Conservation (phyloP, 495 filamentous ascomycete species). For the Xylaria castorea region DNA sequence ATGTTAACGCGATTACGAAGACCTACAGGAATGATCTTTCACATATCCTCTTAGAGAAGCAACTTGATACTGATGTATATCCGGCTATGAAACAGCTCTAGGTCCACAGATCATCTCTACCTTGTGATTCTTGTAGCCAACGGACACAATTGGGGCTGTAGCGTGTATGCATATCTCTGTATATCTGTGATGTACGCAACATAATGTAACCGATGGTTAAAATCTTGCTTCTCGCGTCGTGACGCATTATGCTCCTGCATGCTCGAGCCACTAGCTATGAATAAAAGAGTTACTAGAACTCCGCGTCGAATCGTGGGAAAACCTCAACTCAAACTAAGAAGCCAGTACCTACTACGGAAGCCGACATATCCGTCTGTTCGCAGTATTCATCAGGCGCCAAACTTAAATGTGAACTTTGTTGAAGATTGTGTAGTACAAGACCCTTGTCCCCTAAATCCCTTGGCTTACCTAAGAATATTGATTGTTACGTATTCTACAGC, state of each 20-base stretch:
- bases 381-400: background rate
- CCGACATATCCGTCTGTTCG: constrained; percentile 7
- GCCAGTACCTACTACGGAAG: background rate
- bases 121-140: background rate
- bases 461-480: background rate
- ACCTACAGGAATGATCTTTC: background rate
- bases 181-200: background rate
- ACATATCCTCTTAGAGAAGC: background rate
- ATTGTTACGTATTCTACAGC: background rate
- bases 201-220: constrained; percentile 3
- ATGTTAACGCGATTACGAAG: background rate
- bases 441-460: background rate
- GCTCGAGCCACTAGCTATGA: background rate
- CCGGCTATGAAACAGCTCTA: too few species aligned
- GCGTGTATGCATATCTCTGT: background rate
- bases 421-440: background rate
- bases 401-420: background rate
- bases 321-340: constrained; percentile 3
- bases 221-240: constrained; percentile 1
- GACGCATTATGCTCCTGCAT: constrained; percentile 4
- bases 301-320: background rate
- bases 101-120: background rate
- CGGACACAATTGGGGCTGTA: background rate
- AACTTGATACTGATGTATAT: background rate
- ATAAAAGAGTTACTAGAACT: background rate